Evolutionary conservation across 495 filamentous ascomycete species (phyloP).

Genomic region (Penicillium parvum): DNA sequence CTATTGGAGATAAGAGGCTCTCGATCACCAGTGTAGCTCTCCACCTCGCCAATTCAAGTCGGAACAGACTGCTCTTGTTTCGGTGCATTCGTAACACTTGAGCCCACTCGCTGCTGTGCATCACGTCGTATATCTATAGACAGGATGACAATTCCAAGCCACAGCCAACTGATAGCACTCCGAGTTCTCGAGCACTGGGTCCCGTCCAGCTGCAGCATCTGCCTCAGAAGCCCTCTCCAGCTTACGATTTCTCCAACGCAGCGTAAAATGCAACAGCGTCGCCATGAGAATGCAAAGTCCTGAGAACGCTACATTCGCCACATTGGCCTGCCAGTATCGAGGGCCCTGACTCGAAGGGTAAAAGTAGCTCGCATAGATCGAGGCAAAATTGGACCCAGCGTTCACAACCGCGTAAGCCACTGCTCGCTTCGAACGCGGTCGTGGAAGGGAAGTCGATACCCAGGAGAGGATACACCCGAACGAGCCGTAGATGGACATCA

Average conservation of each 20-base stretch:
- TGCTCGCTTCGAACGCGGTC: slow-evolving; percentile 79
- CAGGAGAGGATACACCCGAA: slow-evolving; percentile 73
- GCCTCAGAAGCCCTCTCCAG: slow-evolving; percentile 5
- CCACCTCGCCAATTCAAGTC: too few relatives aligned
- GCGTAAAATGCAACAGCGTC: slow-evolving; percentile 1
- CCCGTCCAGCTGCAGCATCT: slow-evolving; percentile 4
- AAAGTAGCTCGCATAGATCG: slow-evolving; percentile 41
- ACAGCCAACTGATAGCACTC: slow-evolving; percentile 3
- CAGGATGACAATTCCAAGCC: slow-evolving; percentile 11
- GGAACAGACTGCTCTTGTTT: too few relatives aligned
- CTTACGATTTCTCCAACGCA: slow-evolving; percentile 5
- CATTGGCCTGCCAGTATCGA: slow-evolving; percentile 15
- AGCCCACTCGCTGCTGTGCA: too few relatives aligned
- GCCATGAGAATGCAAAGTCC: slow-evolving; percentile 12
- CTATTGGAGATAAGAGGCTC: too few relatives aligned
- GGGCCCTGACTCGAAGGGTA: slow-evolving; percentile 21
- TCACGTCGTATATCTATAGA: slow-evolving; percentile 10
- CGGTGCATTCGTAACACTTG: too few relatives aligned
- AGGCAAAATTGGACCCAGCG: slow-evolving; percentile 33
- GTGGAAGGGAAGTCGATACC: slow-evolving; percentile 74
- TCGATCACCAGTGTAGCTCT: too few relatives aligned
- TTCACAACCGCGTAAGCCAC: slow-evolving; percentile 54
- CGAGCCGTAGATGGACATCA: slow-evolving; percentile 53
- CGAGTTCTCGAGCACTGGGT: slow-evolving; percentile 2
- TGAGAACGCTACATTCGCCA: slow-evolving; percentile 12